phyloP scores from a whole-genome alignment of 2,329 filamentous ascomycete genomes.

The Harringtonia lauricola region DNA sequence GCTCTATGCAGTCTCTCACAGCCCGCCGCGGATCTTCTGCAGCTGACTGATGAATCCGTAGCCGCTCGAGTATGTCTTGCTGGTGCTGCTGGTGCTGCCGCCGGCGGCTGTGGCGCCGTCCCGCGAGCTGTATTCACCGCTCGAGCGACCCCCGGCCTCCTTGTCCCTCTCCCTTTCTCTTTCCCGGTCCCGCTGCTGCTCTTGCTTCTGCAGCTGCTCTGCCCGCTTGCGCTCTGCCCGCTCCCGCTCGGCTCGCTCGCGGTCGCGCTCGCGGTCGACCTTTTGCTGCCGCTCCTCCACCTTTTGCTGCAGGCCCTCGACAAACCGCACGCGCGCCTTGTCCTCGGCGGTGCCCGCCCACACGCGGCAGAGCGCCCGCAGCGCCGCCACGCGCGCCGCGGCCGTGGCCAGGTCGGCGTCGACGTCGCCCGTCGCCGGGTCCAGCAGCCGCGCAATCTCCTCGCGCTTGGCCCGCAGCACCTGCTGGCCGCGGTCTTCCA shows the following conservation, averaged over 20 bases:
- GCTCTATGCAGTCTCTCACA: conserved; percentile 22
- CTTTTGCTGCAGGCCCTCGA: conserved; percentile 69
- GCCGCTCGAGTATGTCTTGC: conserved; percentile 33
- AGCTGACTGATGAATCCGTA: conserved; percentile 53
- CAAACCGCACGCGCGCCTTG: conserved; percentile 68
- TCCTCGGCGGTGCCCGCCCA: conserved; percentile 97
- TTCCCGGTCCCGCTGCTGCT: conserved; percentile 13
- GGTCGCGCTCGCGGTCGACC: conserved; percentile 32
- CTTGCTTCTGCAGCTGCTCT: conserved; percentile 19
- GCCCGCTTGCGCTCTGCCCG: conserved; percentile 20
- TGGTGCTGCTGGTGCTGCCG: conserved; percentile 8
- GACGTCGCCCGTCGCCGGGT: not conserved
- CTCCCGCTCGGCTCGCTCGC: conserved; percentile 11
- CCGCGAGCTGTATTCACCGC: not conserved
- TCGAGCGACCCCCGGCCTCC: not conserved
- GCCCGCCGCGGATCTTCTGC: conserved; percentile 45
- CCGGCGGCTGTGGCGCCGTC: not conserved
- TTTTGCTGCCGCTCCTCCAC: conserved; percentile 64
- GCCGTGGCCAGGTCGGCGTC: conserved; percentile 58
- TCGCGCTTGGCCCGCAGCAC: conserved; percentile 58
- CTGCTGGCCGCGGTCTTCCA: conserved; percentile 79
- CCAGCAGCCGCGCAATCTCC: conserved; percentile 60
- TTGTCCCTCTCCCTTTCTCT: not conserved
- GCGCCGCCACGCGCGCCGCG: conserved; percentile 59
- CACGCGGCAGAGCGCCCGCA: conserved; percentile 65